Base-by-base conservation (phyloP, 495 filamentous ascomycete species). In the Xylaria curta region DNA sequence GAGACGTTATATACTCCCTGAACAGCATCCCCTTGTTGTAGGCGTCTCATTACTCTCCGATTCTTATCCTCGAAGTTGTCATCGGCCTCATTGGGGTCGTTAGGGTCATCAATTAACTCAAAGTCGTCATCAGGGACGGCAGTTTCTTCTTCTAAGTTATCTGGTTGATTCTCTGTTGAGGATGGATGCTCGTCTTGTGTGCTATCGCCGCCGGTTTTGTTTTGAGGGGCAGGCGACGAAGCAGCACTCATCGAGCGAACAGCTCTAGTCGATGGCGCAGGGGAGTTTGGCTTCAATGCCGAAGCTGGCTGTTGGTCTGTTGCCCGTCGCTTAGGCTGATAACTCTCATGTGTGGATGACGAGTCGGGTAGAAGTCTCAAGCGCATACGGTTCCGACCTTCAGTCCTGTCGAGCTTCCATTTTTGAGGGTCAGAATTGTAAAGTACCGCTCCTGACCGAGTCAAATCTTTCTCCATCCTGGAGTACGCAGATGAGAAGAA, bases 31-130 rank as follows among this genome's bases (percentile, higher is more conserved):
- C 93, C 93, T 42, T 93, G 92, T 71, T 97, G 92, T 15, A 99
- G 86, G 73, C 93, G 97, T 69, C 96, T 87, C 93, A 98, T 94
- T 61, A 99, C 96, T 81, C 97, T 98, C 19, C 96, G 86, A 76
- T 99, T 98, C 83, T 97, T 98, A 78, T 99, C 96, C 81, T 98
- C 96, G 75, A 93, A 97, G 13, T 90, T 91, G 67, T 97, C 95
- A 19, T 93, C 88, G 59, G 90, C 93, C 60, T 93, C 89, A n/a
- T 89, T 88, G 8, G 91, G 91, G 70, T 97, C 95, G 74, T 88
- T 87, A 0, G 87, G 89, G 68, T 90, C 89, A 70, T 97, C 94
- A 49, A 99, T 91, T 75, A 99, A 88, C 81, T 99, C 96, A 74
- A 95, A 99, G 66, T 94, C 95, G 63, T 98, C 96, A 66, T 97